phyloP scores from a whole-genome alignment of 345 rosid species.

The Rhizophora mangle region DNA sequence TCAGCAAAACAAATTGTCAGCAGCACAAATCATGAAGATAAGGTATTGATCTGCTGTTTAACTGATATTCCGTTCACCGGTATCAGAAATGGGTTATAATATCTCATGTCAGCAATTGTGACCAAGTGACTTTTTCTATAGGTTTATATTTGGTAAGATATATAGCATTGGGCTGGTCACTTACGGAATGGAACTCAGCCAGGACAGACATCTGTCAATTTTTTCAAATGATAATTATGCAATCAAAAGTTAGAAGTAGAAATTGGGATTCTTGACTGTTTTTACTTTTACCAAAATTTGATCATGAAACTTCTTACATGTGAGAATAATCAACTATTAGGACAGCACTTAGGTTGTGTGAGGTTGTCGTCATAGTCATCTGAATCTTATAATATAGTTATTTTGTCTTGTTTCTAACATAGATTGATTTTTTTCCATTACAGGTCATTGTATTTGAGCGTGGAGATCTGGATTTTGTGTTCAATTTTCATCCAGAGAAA shows the following conservation, averaged over 20 bases:
- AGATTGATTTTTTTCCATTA: conserved; percentile 16
- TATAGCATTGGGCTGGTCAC: no score
- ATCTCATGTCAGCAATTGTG: not conserved
- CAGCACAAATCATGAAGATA: conserved; percentile 58
- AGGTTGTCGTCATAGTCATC: no score
- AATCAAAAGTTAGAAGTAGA: not conserved
- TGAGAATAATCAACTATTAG: not conserved
- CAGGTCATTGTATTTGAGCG: conserved; percentile 81
- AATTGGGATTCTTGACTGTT: no score
- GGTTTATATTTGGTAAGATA: not conserved
- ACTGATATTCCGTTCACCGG: not conserved
- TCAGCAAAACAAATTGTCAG: conserved; percentile 72
- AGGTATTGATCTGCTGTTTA: conserved; percentile 40
- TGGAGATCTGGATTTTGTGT: conserved; percentile 69
- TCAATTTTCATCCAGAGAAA: conserved; percentile 71
- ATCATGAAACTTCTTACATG: no score
- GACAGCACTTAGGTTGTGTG: no score
- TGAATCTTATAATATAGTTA: not conserved
- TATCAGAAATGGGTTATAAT: not conserved
- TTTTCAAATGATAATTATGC: no score
- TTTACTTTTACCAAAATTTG: no score
- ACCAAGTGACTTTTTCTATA: not conserved
- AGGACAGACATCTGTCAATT: no score
- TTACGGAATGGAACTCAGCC: no score
- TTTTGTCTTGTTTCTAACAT: not conserved